Percentiles rank a stretch among this genome's conserved stretches.
phyloP scores from a whole-genome alignment of 345 rosid genomes.

The Brassica cretica region DNA sequence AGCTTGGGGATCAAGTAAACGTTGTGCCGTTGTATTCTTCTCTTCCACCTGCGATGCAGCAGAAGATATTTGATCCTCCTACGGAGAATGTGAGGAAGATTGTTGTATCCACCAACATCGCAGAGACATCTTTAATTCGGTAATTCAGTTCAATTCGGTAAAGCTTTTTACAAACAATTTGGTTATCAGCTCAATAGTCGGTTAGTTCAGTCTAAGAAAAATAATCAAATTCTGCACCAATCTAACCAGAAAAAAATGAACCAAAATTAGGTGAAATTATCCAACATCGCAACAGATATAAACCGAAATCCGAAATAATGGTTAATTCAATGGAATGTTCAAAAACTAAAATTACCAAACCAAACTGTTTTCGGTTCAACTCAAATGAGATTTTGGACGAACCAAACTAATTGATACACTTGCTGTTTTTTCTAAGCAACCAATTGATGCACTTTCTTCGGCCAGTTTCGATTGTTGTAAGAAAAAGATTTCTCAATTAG shows the following conservation, averaged over 20 bases:
- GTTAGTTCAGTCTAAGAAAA: neutral
- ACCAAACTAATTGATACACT: neutral
- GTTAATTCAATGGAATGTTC: neutral
- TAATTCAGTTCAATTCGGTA: too few relatives aligned
- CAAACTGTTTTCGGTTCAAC: neutral
- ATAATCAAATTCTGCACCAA: neutral
- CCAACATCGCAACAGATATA: neutral
- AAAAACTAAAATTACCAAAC: neutral
- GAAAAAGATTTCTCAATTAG: neutral
- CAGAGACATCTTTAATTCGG: neutral
- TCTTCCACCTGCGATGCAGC: neutral
- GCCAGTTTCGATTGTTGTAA: neutral
- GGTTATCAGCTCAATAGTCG: neutral
- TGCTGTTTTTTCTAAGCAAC: neutral
- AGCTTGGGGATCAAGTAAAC: neutral
- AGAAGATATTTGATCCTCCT: neutral
- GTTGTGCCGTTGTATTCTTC: neutral
- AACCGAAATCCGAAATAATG: neutral
- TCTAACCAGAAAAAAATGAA: neutral
- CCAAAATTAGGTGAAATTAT: neutral
- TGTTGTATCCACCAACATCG: neutral
- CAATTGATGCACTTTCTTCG: neutral
- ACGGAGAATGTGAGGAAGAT: neutral
- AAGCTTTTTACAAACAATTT: too few relatives aligned
- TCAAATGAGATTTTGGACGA: neutral